Evolutionary conservation across 129 eudicot species (phyloP), one percentile per base, ranked within the genome.

Genomic region (Arctium lappa): DNA sequence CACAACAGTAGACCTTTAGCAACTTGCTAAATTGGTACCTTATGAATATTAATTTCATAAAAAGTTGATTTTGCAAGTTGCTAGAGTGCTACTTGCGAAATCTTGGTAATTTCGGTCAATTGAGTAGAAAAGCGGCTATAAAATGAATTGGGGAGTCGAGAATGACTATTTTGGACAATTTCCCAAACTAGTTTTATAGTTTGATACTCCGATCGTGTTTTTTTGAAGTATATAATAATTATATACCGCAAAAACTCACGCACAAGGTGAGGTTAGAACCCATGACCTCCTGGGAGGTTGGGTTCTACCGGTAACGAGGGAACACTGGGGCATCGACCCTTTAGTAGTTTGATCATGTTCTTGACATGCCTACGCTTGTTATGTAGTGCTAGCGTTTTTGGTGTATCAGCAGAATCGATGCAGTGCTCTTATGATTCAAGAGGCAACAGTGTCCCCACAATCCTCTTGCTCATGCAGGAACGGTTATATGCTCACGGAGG

Each of bases 371-470:
- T 76, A 50, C 76, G 69, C 60, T 50, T 38, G 60, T 84, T 86
- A 48, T 88, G 90, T 75, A 94, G 97, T 81, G 89, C 86, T 53
- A 95, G 99, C 73, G 97, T 91, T 13, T 95, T 95, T 78, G 94
- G 97, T 5, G 94, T 91, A 13, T 93, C 97, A 29, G 93, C 98
- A 9, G 94, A 94, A 76, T 94, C 98, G 34, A 94, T 94, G 98
- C 98, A 94, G 83, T 94, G 97, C 81, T 89, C 97, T 46, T 95
- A 88, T 78, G 97, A 95, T 80, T 79, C 89, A 80, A 87, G 93
- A 82, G 97, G 99, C 68, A 95, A 95, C 31, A 95, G 99, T 60
- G 97, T 95, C 81, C 99, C 97, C 3, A 95, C 94, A 8, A 95
- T 95, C 75, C 97, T 95, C 40, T 72, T 95, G 77, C 90, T 95